These are phyloP conservation scores for Auriscalpium vulgare DNA, from an alignment of 768 basidiomycete species.

Conservation along the genomic window DNA sequence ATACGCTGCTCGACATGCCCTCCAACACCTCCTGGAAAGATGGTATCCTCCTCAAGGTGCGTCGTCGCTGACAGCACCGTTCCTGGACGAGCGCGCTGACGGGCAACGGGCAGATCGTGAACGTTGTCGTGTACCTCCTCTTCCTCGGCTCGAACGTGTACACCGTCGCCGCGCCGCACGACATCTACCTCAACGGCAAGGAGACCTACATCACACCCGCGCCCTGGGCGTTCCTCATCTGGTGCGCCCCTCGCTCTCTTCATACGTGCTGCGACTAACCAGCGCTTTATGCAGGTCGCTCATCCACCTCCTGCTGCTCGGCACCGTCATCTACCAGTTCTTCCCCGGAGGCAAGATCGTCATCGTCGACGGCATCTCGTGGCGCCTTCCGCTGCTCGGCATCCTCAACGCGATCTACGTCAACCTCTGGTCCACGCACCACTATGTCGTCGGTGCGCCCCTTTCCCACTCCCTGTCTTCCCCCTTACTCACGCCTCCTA, in stretches of 20 bases:
- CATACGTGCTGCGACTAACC: background rate
- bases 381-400: slow-evolving; percentile 86
- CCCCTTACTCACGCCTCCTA: background rate
- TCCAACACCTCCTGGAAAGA: slow-evolving; percentile 52
- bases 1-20: slow-evolving; percentile 1
- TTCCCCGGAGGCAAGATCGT: slow-evolving; percentile 65
- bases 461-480: background rate
- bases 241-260: slow-evolving; percentile 35
- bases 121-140: slow-evolving; percentile 74
- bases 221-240: slow-evolving; percentile 86
- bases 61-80: background rate
- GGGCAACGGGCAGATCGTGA: slow-evolving; percentile 40
- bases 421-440: slow-evolving; percentile 72
- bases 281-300: slow-evolving; percentile 48
- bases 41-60: slow-evolving; percentile 72
- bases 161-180: slow-evolving; percentile 68
- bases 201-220: slow-evolving; percentile 95
- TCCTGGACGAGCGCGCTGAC: background rate
- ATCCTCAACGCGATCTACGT: slow-evolving; percentile 86
- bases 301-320: slow-evolving; percentile 86
- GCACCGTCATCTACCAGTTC: slow-evolving; percentile 88
- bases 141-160: slow-evolving; percentile 91
- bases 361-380: slow-evolving; percentile 82
- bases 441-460: slow-evolving; percentile 55
- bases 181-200: slow-evolving; percentile 64